Conservation (phyloP, 306 rosid genomes). For the Bauhinia variegata region DNA sequence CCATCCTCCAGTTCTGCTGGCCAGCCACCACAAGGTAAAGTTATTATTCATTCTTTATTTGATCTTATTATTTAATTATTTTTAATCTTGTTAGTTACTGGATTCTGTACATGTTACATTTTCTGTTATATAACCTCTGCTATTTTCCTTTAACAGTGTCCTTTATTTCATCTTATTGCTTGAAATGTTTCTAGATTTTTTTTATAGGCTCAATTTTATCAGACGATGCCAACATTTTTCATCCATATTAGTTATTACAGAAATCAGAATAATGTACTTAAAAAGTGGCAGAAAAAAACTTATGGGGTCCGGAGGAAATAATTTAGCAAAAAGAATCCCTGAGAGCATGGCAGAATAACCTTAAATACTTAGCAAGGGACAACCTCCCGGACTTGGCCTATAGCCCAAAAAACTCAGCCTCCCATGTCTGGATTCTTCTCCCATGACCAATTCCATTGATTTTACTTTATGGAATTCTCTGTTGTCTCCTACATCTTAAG, state of each 20-base stretch:
- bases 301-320: conserved; percentile 10
- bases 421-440: conserved; percentile 28
- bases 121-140: neutral
- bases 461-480: conserved; percentile 11
- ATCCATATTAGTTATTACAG: conserved; percentile 6
- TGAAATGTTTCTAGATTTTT: conserved; percentile 17
- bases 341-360: neutral
- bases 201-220: conserved; percentile 3
- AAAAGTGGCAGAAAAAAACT: conserved; percentile 2
- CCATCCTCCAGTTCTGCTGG: conserved; percentile 42
- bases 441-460: conserved; percentile 13
- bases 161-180: too few relatives aligned
- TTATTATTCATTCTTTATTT: too few relatives aligned
- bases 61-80: too few relatives aligned
- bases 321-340: conserved; percentile 13
- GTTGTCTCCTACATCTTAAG: neutral
- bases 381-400: conserved; percentile 22
- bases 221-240: neutral
- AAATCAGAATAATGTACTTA: neutral
- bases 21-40: conserved; percentile 44
- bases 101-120: conserved; percentile 14
- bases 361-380: conserved; percentile 15
- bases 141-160: too few relatives aligned
- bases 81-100: conserved; percentile 12
- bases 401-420: conserved; percentile 11